Conservation (phyloP, 2,329 filamentous ascomycete genomes). For the Fusarium sp. region DNA sequence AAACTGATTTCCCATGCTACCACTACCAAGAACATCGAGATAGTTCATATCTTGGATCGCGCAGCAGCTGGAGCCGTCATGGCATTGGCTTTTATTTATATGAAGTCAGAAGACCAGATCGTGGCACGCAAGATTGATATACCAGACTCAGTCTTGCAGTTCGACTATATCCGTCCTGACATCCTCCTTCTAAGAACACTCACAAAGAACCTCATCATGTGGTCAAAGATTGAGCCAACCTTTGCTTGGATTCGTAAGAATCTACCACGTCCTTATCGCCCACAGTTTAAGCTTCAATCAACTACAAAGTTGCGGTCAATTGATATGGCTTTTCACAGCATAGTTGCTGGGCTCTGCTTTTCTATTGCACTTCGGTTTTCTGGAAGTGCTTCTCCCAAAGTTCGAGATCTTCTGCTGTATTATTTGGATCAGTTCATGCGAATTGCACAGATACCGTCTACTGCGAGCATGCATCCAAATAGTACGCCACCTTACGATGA, state of each 20-base stretch:
- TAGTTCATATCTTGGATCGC: constrained; percentile 92
- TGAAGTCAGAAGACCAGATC: constrained; percentile 92
- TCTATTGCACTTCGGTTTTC: constrained; percentile 79
- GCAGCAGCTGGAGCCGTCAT: constrained; percentile 94
- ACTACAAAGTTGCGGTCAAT: constrained; percentile 77
- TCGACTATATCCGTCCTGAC: constrained; percentile 95
- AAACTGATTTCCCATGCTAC: constrained; percentile 87
- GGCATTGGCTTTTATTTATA: constrained; percentile 90
- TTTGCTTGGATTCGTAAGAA: constrained; percentile 81
- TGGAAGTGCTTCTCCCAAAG: constrained; percentile 75
- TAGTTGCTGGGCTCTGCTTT: constrained; percentile 89
- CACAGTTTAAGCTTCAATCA: constrained; percentile 69
- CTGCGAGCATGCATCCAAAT: constrained; percentile 47
- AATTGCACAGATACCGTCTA: constrained; percentile 71
- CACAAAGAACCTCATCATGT: constrained; percentile 91
- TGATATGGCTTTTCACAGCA: constrained; percentile 93
- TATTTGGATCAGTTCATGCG: constrained; percentile 90
- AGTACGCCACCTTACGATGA: constrained; percentile 76
- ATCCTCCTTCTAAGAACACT: constrained; percentile 90
- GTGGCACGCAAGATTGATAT: constrained; percentile 94
- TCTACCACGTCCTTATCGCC: constrained; percentile 77
- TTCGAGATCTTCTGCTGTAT: constrained; percentile 83
- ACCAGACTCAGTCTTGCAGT: constrained; percentile 88
- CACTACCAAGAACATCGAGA: constrained; percentile 87
- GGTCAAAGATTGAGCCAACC: constrained; percentile 82